Evolutionary conservation across 1,139 yeast species (phyloP).

Genomic region (Kurtzmaniella natalensis): DNA sequence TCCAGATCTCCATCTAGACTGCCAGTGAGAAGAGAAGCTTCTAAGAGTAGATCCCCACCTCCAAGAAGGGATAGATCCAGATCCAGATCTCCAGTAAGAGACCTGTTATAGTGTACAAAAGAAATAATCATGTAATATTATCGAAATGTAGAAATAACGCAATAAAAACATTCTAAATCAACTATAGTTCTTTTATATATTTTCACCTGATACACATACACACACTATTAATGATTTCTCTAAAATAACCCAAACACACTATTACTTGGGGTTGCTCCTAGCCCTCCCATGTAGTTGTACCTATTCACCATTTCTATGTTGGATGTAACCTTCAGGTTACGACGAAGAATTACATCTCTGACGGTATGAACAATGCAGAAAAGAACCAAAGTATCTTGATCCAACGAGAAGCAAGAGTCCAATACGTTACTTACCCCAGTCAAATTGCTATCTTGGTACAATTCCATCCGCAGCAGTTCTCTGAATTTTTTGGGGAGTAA

Average conservation of each 20-base stretch:
- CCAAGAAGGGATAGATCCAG: slow-evolving; percentile 12
- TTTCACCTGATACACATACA: background rate
- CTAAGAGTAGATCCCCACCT: slow-evolving; percentile 3
- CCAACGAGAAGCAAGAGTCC: slow-evolving; percentile 30
- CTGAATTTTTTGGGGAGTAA: slow-evolving; percentile 31
- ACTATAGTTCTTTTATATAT: background rate
- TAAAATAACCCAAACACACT: slow-evolving; percentile 1
- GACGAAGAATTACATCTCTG: slow-evolving; percentile 25
- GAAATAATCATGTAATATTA: background rate
- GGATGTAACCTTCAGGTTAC: slow-evolving; percentile 5
- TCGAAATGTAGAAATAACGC: background rate
- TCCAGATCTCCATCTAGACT: slow-evolving; percentile 42
- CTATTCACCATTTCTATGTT: slow-evolving; percentile 7
- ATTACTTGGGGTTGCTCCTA: slow-evolving; percentile 2
- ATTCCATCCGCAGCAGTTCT: slow-evolving; percentile 32
- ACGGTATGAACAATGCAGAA: slow-evolving; percentile 27
- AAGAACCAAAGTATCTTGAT: slow-evolving; percentile 30
- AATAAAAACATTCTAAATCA: too few species aligned
- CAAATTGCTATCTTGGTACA: slow-evolving; percentile 27
- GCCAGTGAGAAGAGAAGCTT: slow-evolving; percentile 28
- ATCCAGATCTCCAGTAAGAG: slow-evolving; percentile 4
- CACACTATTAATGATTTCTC: background rate
- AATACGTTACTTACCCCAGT: slow-evolving; percentile 8
- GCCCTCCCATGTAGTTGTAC: slow-evolving; percentile 4
- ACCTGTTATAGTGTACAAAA: slow-evolving; percentile 1